Evolutionary conservation across 2,329 filamentous ascomycete species (phyloP), one percentile per base, ranked within the genome.

Genomic region (Fusarium cyanostomum): DNA sequence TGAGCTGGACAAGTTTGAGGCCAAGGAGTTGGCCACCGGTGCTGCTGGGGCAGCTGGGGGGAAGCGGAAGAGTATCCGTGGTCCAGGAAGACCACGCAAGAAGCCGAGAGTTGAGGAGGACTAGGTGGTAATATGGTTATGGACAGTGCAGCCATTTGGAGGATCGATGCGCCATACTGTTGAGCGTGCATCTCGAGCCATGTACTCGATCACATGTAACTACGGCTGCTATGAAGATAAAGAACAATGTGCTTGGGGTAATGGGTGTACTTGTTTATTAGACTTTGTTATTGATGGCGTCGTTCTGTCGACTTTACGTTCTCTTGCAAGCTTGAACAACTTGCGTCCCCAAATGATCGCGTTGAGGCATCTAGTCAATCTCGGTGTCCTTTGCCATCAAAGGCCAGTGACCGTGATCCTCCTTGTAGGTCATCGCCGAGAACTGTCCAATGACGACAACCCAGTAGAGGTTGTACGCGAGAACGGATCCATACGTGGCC

Each of bases 381-480:
- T n/a, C n/a, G n/a, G n/a, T n/a, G n/a, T 38, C 34, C 66, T 75
- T 76, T 43, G 68, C 56, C 62, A 75, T 62, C 18, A 83, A 69
- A 5, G 82, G 82, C 78, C 79, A 83, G 61, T 78, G 80, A 9
- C 83, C 83, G 58, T 80, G 82, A 39, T 71, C 70, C 78, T 95
- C 92, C 64, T 84, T 84, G 78, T 86, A 92, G 37, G 88, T 82
- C 81, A 94, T 83, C 31, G 79, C 71, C 7, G 86, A 64, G 73
- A 94, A 91, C 11, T 82, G 83, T 21, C 92, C 84, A 48, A 93
- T 92, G 65, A 95, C 86, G 9, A 81, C 80, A 37, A 94, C 77
- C 93, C 92, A 97, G 80, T 96, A 96, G 10, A 94, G 51, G 72
- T 95, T 96, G 78, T 96, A 96, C 3, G 90, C 87, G 56, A 96